Base-by-base conservation (phyloP, 2,329 filamentous ascomycete genomes). In the Blastomyces gilchristii region DNA sequence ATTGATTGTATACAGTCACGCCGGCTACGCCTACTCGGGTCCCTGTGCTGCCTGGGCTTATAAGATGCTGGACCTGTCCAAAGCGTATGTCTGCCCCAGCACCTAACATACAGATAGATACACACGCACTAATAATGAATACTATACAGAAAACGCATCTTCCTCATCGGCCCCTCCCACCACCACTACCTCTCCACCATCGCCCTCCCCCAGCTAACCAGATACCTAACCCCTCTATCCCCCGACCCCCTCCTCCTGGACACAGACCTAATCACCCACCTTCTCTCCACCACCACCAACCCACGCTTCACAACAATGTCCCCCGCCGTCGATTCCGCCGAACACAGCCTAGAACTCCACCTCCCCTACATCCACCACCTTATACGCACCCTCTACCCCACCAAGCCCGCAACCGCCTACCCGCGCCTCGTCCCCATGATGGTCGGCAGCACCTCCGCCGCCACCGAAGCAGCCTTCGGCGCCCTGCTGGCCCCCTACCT, bases 331-430 rank as follows among this genome's bases (percentile, higher is more conserved):
- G 94, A 99, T 71, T 84, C 91, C 65, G 82, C 84, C 5, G 94
- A 99, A 76, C 94, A 99, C 76, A 96, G 90, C 60, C 83, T 97
- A 1, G 94, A 99, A 79, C 96, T 99, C 88, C 94, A 99, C 69
- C 81, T 97, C 9, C 93, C 94, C 0, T 97, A 95, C 71, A 88
- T 97, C 66, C 92, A 91, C 80, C 91, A 92, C 72, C 85, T 89
- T 61, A 81, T 87, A 7, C 82, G 82, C 63, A 77, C 79, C 73
- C 83, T 77, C 45, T 75, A 75, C 64, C 77, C 75, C 1, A 82
- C 84, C 65, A 76, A 14, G 75, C 0, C 76, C 79, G 0, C 71
- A 77, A 0, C 76, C 82, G 0, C 71, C 3, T 90, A 89, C 68
- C 91, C 93, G 0, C 83, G 82, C 7, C 82, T 99, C 3, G 83